Evolutionary conservation across 371 early-diverging fungal genomes (phyloP).

Genomic region (Mortierella sp.): DNA sequence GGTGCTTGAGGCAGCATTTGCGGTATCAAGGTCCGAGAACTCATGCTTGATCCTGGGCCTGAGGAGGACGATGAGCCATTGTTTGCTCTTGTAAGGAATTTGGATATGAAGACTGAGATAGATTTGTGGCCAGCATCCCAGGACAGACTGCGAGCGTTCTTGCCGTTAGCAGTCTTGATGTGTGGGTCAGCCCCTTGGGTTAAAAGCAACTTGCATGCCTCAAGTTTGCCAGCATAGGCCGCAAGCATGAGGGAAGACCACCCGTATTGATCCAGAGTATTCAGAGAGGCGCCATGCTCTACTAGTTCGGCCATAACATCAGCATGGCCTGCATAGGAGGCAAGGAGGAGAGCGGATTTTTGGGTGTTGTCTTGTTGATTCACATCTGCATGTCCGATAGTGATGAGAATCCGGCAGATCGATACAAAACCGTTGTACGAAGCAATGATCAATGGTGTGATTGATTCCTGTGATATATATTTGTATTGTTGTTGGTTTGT

Average conservation of each 20-base stretch:
- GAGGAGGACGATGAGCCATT: slow-evolving; percentile 15
- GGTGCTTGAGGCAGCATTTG: slow-evolving; percentile 35
- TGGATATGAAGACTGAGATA: slow-evolving; percentile 49
- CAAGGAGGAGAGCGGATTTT: slow-evolving; percentile 57
- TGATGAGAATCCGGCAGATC: slow-evolving; percentile 52
- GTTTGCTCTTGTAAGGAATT: slow-evolving; percentile 20
- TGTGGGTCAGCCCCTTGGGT: slow-evolving; percentile 52
- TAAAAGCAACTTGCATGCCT: slow-evolving; percentile 54
- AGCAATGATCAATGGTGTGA: slow-evolving; percentile 61
- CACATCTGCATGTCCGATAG: slow-evolving; percentile 51
- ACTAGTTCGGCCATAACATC: slow-evolving; percentile 52
- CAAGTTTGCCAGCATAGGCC: slow-evolving; percentile 52
- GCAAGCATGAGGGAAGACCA: slow-evolving; percentile 63
- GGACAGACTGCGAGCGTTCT: slow-evolving; percentile 58
- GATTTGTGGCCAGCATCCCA: slow-evolving; percentile 54
- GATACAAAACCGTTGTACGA: slow-evolving; percentile 59
- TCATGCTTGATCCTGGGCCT: slow-evolving; percentile 23
- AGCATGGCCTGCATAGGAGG: slow-evolving; percentile 55
- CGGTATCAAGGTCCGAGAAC: slow-evolving; percentile 23
- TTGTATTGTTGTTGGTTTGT: neutral
- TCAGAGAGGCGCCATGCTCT: slow-evolving; percentile 48
- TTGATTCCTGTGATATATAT: slow-evolving; percentile 24
- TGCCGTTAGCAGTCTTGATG: slow-evolving; percentile 51
- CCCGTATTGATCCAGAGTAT: slow-evolving; percentile 56
- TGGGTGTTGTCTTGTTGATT: slow-evolving; percentile 57